A percentile compares a stretch with the other conserved stretches of the same genome.
Conservation (phyloP, 176 grass and related monocot genomes). For the Elymus sibiricus region DNA sequence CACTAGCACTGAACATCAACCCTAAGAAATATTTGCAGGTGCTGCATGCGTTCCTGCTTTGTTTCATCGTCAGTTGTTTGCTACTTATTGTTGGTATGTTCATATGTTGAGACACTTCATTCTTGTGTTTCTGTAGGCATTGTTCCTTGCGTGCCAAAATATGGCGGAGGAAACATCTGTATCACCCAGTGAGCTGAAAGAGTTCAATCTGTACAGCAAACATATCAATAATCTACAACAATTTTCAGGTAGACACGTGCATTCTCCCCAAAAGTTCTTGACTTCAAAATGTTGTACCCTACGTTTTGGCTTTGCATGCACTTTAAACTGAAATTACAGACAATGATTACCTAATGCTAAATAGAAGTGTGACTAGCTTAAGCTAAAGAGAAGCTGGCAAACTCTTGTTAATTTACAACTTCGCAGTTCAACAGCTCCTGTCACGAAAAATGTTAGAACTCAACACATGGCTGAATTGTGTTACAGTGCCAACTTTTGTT, state of each 20-base stretch:
- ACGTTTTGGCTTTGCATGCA: no score
- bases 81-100: neutral
- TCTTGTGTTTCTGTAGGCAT: conserved; percentile 43
- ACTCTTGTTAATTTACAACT: neutral
- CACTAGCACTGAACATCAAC: conserved; percentile 67
- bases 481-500: no score
- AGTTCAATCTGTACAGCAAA: conserved; percentile 56
- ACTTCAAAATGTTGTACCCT: no score
- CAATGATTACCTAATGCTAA: no score
- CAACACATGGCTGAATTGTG: no score
- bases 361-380: no score
- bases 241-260: conserved; percentile 69
- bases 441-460: neutral
- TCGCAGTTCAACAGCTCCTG: neutral
- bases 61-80: neutral
- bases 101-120: neutral
- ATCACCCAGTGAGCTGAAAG: conserved; percentile 27
- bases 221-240: conserved; percentile 49
- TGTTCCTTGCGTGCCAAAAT: conserved; percentile 80
- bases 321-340: no score
- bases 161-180: conserved; percentile 40
- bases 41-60: neutral
- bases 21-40: conserved; percentile 93
- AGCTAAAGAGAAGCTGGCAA: no score
- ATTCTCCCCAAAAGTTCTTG: no score